These are phyloP conservation scores for Juncus inflexus DNA, from an alignment of 176 grass and related monocot genomes.

Conservation along the genomic window DNA sequence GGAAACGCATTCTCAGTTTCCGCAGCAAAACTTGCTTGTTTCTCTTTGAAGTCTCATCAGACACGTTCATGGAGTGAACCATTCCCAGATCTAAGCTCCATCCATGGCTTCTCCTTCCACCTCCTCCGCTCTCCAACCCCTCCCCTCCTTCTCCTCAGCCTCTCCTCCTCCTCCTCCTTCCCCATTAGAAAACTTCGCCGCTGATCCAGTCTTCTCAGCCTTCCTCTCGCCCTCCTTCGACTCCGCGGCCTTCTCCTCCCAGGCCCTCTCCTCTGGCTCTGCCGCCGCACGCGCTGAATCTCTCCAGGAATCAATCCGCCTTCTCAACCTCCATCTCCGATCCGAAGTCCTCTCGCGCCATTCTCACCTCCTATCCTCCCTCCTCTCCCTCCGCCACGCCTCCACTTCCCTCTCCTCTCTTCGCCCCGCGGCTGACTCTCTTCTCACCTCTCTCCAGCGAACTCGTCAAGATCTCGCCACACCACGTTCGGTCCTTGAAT, in stretches of 20 bases:
- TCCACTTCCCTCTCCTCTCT: conserved; percentile 60
- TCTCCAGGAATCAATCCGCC: conserved; percentile 79
- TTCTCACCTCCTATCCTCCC: conserved; percentile 72
- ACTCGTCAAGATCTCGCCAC: conserved; percentile 74
- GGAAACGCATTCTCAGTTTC: background rate
- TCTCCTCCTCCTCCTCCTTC: conserved; percentile 36
- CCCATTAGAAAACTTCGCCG: conserved; percentile 77
- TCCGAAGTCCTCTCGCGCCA: conserved; percentile 86
- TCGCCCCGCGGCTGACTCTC: conserved; percentile 53
- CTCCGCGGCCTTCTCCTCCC: conserved; percentile 78
- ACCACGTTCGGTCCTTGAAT: conserved; percentile 53
- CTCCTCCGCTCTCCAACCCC: conserved; percentile 39
- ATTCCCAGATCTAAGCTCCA: background rate
- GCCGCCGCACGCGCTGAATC: conserved; percentile 77
- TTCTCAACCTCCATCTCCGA: conserved; percentile 74
- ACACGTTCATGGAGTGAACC: too few relatives aligned
- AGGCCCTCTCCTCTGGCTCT: conserved; percentile 82
- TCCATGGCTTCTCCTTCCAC: conserved; percentile 51
- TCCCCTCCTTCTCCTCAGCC: conserved; percentile 32
- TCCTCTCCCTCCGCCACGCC: conserved; percentile 85
- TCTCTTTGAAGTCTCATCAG: background rate
- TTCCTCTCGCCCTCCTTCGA: conserved; percentile 87
- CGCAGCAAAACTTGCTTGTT: background rate
- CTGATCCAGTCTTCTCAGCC: conserved; percentile 82
- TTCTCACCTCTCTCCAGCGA: conserved; percentile 67